Evolutionary conservation across 2,329 filamentous ascomycete genomes (phyloP).

Genomic region (Talaromyces sp.): DNA sequence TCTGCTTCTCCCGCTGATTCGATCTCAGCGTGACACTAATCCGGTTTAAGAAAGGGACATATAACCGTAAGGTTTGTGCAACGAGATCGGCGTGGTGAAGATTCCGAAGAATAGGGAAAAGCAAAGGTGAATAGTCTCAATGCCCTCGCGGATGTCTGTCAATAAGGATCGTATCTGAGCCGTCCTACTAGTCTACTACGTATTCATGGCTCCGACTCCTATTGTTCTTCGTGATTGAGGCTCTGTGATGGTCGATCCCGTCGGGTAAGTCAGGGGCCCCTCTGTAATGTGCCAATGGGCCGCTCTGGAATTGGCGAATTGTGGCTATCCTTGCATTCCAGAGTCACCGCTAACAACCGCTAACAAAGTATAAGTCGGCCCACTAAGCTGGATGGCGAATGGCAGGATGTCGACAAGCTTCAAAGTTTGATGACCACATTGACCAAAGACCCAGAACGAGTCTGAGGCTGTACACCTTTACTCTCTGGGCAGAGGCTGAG

Average conservation of each 20-base stretch:
- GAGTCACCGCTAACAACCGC: background rate
- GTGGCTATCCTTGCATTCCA: slow-evolving; percentile 5
- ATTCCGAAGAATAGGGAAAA: background rate
- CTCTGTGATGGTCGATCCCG: slow-evolving; percentile 8
- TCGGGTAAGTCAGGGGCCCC: background rate
- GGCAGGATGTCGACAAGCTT: background rate
- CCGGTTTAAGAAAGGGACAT: background rate
- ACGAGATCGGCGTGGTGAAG: background rate
- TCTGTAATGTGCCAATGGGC: slow-evolving; percentile 3
- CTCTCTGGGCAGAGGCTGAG: background rate
- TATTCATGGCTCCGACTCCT: background rate
- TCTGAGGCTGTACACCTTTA: background rate
- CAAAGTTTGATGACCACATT: background rate
- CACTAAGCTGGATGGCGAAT: background rate
- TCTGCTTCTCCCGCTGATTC: background rate
- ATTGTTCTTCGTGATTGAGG: background rate
- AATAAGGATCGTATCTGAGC: background rate
- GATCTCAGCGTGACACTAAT: background rate
- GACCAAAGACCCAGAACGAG: background rate
- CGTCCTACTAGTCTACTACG: background rate
- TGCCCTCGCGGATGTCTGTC: background rate
- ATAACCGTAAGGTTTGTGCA: background rate
- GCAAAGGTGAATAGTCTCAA: background rate
- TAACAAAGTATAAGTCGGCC: background rate
- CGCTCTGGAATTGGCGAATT: slow-evolving; percentile 1